Evolutionary conservation across 1,284 basidiomycete species (phyloP), one percentile per base, ranked within the genome.

Genomic region (Malassezia caprae): DNA sequence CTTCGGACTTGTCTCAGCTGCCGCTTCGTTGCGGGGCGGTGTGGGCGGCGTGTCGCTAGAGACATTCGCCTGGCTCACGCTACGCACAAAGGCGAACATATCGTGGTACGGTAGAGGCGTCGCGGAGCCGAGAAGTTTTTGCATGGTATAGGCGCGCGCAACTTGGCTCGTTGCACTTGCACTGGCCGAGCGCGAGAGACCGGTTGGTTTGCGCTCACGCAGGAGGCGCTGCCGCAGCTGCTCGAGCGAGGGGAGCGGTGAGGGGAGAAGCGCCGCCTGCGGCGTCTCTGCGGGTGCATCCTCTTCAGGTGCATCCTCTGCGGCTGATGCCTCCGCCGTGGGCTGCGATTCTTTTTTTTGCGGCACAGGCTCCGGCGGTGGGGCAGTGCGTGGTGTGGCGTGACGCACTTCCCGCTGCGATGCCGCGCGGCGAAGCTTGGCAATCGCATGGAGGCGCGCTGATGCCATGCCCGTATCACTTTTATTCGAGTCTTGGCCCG

Each of bases 131-230:
- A 73, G 57, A 3, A 73, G 62, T 50, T 73, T 73, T 32, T 73
- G 66, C 51, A 73, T 56, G 3, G 70, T 69, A 51, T 73, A 73
- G 15, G 67, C 67, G 23, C 70, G 62, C 0, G 69, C 70, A 10
- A 67, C 69, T 23, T 65, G 68, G 50, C 65, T 68, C 15, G 70
- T 66, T 2, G 67, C 69, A 37, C 62, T 67, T 7, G 69, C 61
- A 46, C 62, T 67, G 8, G 67, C 65, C 48, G 64, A 68, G 34
- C 63, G 49, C 43, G 63, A 61, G 11, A 68, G 53, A 3, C 67
- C 67, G 1, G 62, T 61, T 0, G 61, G 49, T 19, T 62, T 64
- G 13, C 69, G 62, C 45, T 73, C 69, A 28, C 64, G 61, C 1
- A 72, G 44, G 41, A 73, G 68, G 12, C 68, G 59, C 12, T 67